Percentiles rank a stretch among this genome's conserved stretches.
Evolutionary conservation across 1,139 yeast genomes (phyloP).

Genomic region (Magnusiomyces sp.): DNA sequence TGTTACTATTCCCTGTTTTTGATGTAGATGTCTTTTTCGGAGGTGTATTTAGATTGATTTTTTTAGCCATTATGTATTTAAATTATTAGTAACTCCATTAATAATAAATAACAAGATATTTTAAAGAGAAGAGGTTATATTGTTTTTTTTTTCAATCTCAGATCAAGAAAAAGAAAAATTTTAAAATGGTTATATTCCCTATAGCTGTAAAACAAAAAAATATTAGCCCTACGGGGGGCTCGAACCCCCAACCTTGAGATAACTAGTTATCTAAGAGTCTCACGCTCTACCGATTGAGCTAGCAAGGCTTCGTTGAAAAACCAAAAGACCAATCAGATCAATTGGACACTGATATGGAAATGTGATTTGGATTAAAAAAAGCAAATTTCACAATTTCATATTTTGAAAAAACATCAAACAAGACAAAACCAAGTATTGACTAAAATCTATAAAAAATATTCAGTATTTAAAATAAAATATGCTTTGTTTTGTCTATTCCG

Average conservation of each 20-base stretch:
- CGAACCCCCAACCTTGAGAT: conserved; percentile 8
- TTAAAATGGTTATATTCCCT: not conserved
- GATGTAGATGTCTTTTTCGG: conserved; percentile 3
- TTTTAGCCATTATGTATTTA: conserved; percentile 9
- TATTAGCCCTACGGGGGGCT: conserved; percentile 6
- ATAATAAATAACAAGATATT: not conserved
- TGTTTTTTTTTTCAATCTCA: not conserved
- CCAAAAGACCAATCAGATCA: no score
- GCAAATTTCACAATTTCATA: no score
- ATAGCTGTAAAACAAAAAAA: not conserved
- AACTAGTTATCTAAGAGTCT: not conserved
- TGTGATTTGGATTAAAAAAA: no score
- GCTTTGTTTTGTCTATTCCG: no score
- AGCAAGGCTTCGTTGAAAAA: no score
- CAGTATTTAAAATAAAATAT: no score
- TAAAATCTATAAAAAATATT: no score
- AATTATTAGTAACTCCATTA: not conserved
- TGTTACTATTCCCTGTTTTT: not conserved
- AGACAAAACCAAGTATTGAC: no score
- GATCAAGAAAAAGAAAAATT: not conserved
- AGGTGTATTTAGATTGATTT: conserved; percentile 11
- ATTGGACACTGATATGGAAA: no score
- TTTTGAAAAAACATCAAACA: no score
- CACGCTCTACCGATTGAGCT: conserved; percentile 4
- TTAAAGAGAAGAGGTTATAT: not conserved